A percentile compares a stretch with the other conserved stretches of the same genome.
phyloP scores from a whole-genome alignment of 2,329 filamentous ascomycete genomes.

The Zymoseptoria brevis region DNA sequence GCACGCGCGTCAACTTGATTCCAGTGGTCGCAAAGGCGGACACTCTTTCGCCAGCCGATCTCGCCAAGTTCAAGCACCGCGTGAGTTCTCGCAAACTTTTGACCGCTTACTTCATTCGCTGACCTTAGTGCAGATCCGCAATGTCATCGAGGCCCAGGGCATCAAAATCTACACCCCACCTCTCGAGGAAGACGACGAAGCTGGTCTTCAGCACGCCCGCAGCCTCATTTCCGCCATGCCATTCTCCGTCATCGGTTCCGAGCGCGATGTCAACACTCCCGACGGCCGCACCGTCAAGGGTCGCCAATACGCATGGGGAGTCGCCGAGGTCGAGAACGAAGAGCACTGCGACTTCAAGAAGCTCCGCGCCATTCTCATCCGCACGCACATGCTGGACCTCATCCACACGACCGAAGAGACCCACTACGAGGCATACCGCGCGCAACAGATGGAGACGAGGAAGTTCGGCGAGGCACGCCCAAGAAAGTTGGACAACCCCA shows the following conservation, averaged over 20 bases:
- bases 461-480: slow-evolving; percentile 98
- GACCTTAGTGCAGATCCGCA: slow-evolving; percentile 62
- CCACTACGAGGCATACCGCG: slow-evolving; percentile 98
- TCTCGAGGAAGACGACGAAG: slow-evolving; percentile 95
- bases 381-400: slow-evolving; percentile 92
- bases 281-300: slow-evolving; percentile 98
- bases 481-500: slow-evolving; percentile 98
- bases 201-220: slow-evolving; percentile 87
- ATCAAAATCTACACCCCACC: slow-evolving; percentile 99
- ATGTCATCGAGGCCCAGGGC: slow-evolving; percentile 93
- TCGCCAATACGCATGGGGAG: slow-evolving; percentile 98
- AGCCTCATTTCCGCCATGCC: slow-evolving; percentile 95
- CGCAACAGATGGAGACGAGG: slow-evolving; percentile 98
- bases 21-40: slow-evolving; percentile 98
- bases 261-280: slow-evolving; percentile 96
- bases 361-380: slow-evolving; percentile 95
- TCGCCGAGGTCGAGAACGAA: slow-evolving; percentile 98
- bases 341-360: slow-evolving; percentile 99
- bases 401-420: slow-evolving; percentile 99
- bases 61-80: slow-evolving; percentile 90
- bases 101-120: slow-evolving; percentile 11
- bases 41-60: slow-evolving; percentile 84
- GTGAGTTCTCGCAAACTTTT: slow-evolving; percentile 46
- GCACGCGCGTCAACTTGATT: slow-evolving; percentile 95
- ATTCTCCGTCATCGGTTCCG: slow-evolving; percentile 96